These are phyloP conservation scores for Boletus subparvulus DNA, from an alignment of 768 basidiomycete species.

Conservation along the genomic window DNA sequence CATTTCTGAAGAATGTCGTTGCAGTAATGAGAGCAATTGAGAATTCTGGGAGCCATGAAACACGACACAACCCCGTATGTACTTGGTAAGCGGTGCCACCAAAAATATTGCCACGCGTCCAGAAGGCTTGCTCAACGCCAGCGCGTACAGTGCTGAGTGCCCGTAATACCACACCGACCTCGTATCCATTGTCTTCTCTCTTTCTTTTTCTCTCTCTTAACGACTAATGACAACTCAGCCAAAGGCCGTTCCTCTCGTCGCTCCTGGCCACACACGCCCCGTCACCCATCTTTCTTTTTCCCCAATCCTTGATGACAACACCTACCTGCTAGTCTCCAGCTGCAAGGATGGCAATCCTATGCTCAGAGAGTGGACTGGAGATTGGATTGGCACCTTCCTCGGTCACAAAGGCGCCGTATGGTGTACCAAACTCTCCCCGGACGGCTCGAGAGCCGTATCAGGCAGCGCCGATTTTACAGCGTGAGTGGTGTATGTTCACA, in stretches of 20 bases:
- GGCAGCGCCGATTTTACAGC: slow-evolving; percentile 98
- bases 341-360: slow-evolving; percentile 99
- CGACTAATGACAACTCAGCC: slow-evolving; percentile 60
- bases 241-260: slow-evolving; percentile 78
- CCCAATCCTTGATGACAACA: slow-evolving; percentile 75
- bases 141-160: slow-evolving; percentile 51
- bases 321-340: slow-evolving; percentile 89
- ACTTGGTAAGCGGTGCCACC: neutral
- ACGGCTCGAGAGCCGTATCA: slow-evolving; percentile 83
- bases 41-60: neutral
- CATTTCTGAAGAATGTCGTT: too few species aligned
- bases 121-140: slow-evolving; percentile 19
- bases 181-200: neutral
- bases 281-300: slow-evolving; percentile 96
- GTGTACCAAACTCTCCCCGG: slow-evolving; percentile 88
- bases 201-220: slow-evolving; percentile 9
- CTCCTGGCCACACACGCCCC: slow-evolving; percentile 81
- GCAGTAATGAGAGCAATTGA: too few species aligned
- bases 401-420: slow-evolving; percentile 96
- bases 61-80: neutral
- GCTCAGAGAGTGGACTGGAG: slow-evolving; percentile 95
- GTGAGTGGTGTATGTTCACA: slow-evolving; percentile 47
- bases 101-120: slow-evolving; percentile 16
- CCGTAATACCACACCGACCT: slow-evolving; percentile 18
- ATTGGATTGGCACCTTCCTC: slow-evolving; percentile 95